A percentile compares a stretch with the other conserved stretches of the same genome.
Evolutionary conservation across 371 early-diverging fungal species (phyloP).

Genomic region (Actinomucor elegans): DNA sequence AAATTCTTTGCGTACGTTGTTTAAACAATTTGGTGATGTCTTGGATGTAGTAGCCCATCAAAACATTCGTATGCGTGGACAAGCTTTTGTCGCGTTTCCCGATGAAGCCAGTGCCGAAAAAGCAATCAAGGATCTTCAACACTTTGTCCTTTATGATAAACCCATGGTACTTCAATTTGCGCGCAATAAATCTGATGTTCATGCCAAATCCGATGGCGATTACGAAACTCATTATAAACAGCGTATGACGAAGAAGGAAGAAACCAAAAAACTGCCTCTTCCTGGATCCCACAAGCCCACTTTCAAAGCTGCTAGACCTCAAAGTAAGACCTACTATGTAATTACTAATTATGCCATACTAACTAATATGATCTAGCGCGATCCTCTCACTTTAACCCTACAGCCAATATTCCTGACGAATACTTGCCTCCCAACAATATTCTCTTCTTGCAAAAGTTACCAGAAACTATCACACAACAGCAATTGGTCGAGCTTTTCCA

Average conservation of each 20-base stretch:
- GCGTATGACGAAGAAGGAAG: constrained; percentile 57
- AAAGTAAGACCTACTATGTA: constrained; percentile 2
- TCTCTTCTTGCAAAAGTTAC: constrained; percentile 90
- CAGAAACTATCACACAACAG: constrained; percentile 67
- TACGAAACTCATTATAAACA: constrained; percentile 55
- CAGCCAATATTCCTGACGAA: constrained; percentile 68
- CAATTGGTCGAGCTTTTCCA: constrained; percentile 70
- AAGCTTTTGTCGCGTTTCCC: constrained; percentile 77
- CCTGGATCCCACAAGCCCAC: constrained; percentile 49
- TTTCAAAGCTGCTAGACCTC: constrained; percentile 26
- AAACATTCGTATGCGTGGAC: constrained; percentile 76
- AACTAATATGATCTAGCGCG: background rate
- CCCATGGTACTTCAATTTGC: constrained; percentile 89
- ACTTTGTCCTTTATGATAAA: constrained; percentile 78
- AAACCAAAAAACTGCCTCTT: constrained; percentile 30
- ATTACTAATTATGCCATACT: background rate
- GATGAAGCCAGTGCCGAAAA: constrained; percentile 67
- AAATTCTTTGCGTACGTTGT: constrained; percentile 77
- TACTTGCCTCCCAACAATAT: constrained; percentile 81
- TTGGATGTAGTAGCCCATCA: constrained; percentile 68
- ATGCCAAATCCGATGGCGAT: constrained; percentile 76
- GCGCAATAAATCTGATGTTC: constrained; percentile 77
- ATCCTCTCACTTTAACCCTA: constrained; percentile 14
- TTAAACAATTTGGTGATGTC: constrained; percentile 73
- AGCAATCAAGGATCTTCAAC: constrained; percentile 86